Percentiles rank a stretch among this genome's conserved stretches.
Evolutionary conservation across 1,284 basidiomycete genomes (phyloP).

Genomic region (Ganoderma sp.): DNA sequence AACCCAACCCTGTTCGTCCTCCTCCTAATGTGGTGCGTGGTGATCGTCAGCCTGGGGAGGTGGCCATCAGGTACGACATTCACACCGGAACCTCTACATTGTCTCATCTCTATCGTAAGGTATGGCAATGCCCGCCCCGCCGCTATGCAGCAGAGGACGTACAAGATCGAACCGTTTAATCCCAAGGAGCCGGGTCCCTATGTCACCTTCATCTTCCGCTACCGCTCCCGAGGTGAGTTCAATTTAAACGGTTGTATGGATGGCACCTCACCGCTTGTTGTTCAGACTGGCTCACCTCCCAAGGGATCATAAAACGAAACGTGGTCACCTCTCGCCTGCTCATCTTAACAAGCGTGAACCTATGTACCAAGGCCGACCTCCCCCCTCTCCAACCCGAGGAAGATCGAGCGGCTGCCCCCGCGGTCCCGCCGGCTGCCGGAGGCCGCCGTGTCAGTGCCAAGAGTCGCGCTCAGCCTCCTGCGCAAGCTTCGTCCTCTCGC

Average conservation of each 20-base stretch:
- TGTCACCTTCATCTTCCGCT: conserved; percentile 65
- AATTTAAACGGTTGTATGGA: neutral
- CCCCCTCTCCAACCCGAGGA: conserved; percentile 15
- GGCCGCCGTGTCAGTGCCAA: neutral
- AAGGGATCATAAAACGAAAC: conserved; percentile 34
- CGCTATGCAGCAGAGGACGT: conserved; percentile 46
- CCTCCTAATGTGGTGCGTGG: conserved; percentile 32
- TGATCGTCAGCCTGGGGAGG: conserved; percentile 30
- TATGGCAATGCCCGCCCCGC: conserved; percentile 24
- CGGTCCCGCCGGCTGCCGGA: neutral
- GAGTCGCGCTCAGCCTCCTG: conserved; percentile 7
- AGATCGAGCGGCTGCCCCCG: neutral
- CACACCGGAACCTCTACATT: neutral
- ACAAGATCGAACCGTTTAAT: conserved; percentile 54
- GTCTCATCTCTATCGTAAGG: conserved; percentile 17
- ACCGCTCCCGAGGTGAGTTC: conserved; percentile 54
- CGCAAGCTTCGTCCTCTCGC: conserved; percentile 2
- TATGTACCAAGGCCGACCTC: conserved; percentile 9
- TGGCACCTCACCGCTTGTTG: neutral
- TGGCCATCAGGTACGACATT: conserved; percentile 26
- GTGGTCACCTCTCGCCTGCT: conserved; percentile 14
- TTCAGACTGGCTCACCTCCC: conserved; percentile 37
- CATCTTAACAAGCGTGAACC: conserved; percentile 4
- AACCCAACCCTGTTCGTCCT: conserved; percentile 28
- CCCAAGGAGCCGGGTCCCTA: conserved; percentile 47